A percentile compares a stretch with the other conserved stretches of the same genome.
Conservation (phyloP, 768 basidiomycete genomes). For the Mycena amicta region DNA sequence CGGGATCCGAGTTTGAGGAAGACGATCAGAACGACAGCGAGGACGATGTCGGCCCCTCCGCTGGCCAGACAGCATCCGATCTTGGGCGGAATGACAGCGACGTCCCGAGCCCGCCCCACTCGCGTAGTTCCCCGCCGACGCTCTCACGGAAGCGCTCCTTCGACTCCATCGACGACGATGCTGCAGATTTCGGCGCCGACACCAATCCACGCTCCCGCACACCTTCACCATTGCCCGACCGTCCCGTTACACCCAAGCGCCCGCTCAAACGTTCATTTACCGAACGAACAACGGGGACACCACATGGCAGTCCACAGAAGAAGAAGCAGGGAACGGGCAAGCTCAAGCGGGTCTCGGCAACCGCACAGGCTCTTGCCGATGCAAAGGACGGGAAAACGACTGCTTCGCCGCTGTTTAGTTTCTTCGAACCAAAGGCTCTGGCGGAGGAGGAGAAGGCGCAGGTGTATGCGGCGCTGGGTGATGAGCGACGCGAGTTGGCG, state of each 20-base stretch:
- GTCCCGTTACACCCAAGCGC: constrained; percentile 1
- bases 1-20: not conserved
- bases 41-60: not conserved
- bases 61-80: no score
- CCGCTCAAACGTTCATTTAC: constrained; percentile 5
- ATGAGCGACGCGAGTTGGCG: constrained; percentile 1
- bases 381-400: not conserved
- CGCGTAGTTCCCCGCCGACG: no score
- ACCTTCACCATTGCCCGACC: not conserved
- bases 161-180: no score
- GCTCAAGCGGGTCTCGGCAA: constrained; percentile 3
- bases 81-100: no score
- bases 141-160: no score
- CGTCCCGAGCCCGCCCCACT: no score
- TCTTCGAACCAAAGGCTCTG: constrained; percentile 10
- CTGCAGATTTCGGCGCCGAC: not conserved
- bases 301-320: constrained; percentile 6
- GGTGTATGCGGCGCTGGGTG: not conserved
- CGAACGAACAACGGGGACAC: constrained; percentile 5
- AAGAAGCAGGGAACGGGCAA: constrained; percentile 4
- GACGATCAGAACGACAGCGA: not conserved
- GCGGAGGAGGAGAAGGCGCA: constrained; percentile 6
- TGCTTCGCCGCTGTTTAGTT: not conserved
- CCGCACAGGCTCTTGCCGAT: constrained; percentile 4
- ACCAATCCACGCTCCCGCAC: not conserved